phyloP scores from a whole-genome alignment of 352 stramenopile genomes.

The Pythium grandisporangium region DNA sequence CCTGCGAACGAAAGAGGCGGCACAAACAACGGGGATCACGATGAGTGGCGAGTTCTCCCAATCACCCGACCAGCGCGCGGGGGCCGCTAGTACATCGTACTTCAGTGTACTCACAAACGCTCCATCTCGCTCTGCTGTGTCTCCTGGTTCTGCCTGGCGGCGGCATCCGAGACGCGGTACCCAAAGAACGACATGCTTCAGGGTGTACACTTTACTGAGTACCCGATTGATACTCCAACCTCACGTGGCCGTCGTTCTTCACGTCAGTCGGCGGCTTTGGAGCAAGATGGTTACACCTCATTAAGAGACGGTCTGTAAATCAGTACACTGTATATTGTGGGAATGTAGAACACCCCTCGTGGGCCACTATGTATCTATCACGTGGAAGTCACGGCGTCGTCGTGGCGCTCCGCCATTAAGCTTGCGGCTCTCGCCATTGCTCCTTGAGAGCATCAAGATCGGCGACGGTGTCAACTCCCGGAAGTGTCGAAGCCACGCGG shows the following conservation, averaged over 20 bases:
- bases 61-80: slow-evolving; percentile 7
- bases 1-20: slow-evolving; percentile 14
- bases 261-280: no score
- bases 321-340: background rate
- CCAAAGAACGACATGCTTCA: slow-evolving; percentile 43
- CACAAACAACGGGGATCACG: background rate
- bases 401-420: background rate
- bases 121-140: slow-evolving; percentile 78
- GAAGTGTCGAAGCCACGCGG: slow-evolving; percentile 43
- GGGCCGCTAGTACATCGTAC: no score
- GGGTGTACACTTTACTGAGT: background rate
- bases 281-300: no score
- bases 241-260: no score
- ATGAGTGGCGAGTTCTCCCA: background rate
- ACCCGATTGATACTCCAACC: no score
- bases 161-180: slow-evolving; percentile 25
- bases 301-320: background rate
- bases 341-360: no score
- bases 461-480: slow-evolving; percentile 57
- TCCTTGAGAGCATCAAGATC: slow-evolving; percentile 48
- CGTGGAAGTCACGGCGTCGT: no score
- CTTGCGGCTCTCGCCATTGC: slow-evolving; percentile 13
- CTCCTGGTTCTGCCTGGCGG: slow-evolving; percentile 25
- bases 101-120: no score
- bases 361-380: no score